These are phyloP conservation scores for Asterophora lycoperdoides DNA, from an alignment of 768 basidiomycete species.

Conservation along the genomic window DNA sequence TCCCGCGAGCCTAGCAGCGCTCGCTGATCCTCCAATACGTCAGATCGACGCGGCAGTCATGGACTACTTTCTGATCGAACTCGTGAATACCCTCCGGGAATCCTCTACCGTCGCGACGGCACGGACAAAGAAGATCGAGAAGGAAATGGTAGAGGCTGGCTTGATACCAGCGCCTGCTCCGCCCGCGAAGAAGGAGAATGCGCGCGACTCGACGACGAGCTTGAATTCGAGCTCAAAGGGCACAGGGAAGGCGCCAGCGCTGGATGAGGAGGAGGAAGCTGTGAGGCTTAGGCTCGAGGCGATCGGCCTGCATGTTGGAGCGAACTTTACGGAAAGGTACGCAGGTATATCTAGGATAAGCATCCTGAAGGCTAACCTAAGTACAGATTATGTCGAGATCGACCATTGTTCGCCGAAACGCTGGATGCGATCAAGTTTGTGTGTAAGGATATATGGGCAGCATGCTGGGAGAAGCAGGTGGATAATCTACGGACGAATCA, in stretches of 20 bases:
- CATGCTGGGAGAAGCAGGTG: constrained; percentile 92
- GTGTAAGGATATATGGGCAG: constrained; percentile 93
- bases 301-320: constrained; percentile 84
- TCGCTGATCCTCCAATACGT: constrained; percentile 61
- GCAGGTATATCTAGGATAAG: constrained; percentile 10
- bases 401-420: constrained; percentile 73
- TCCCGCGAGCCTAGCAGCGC: constrained; percentile 36
- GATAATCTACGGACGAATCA: constrained; percentile 96
- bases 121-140: constrained; percentile 64
- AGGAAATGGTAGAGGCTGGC: constrained; percentile 77
- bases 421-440: constrained; percentile 92
- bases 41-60: constrained; percentile 65
- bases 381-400: constrained; percentile 68
- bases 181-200: constrained; percentile 39
- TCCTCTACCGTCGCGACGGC: constrained; percentile 72
- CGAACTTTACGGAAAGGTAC: constrained; percentile 82
- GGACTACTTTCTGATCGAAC: constrained; percentile 85
- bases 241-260: constrained; percentile 27
- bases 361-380: too few relatives aligned
- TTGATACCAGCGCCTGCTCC: constrained; percentile 51
- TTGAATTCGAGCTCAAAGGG: constrained; percentile 31
- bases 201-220: constrained; percentile 43
- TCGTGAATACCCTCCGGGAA: constrained; percentile 66
- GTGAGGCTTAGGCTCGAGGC: constrained; percentile 67
- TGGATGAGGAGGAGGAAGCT: constrained; percentile 73